Conservation (phyloP, 164 flowering plant genomes). For the Nymphaea thermarum region DNA sequence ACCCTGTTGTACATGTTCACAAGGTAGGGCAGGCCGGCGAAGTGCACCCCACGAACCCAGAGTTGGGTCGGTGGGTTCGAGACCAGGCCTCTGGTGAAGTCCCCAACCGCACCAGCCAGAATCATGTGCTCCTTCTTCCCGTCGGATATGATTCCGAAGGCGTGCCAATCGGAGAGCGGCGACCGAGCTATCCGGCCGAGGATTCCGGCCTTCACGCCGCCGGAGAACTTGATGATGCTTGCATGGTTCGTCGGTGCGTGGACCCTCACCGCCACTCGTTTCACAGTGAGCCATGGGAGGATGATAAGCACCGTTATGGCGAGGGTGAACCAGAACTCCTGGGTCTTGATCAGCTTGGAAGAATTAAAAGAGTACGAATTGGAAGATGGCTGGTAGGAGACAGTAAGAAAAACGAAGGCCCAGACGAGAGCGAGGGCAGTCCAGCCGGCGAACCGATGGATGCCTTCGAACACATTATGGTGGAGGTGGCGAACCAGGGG, state of each 20-base stretch:
- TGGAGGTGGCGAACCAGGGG: constrained; percentile 58
- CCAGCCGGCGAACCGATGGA: constrained; percentile 51
- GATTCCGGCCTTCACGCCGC: constrained; percentile 47
- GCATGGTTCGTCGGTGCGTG: constrained; percentile 52
- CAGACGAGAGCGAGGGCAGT: constrained; percentile 35
- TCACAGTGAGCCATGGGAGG: constrained; percentile 52
- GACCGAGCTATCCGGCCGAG: constrained; percentile 61
- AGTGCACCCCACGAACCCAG: constrained; percentile 54
- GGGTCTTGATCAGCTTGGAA: constrained; percentile 21
- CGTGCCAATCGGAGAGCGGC: constrained; percentile 67
- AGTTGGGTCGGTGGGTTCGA: constrained; percentile 48
- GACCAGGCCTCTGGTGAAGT: constrained; percentile 56
- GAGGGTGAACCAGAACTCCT: constrained; percentile 53
- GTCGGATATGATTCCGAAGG: constrained; percentile 68
- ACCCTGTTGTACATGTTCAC: constrained; percentile 51
- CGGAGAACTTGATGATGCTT: constrained; percentile 42
- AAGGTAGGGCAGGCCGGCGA: constrained; percentile 55
- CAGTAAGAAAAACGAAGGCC: constrained; percentile 32
- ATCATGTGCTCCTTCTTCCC: constrained; percentile 49
- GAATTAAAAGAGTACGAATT: constrained; percentile 16
- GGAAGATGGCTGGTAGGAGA: constrained; percentile 29
- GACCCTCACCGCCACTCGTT: constrained; percentile 34
- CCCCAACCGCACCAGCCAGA: constrained; percentile 76
- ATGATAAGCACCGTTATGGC: constrained; percentile 39
- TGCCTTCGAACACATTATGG: constrained; percentile 48